Conservation (phyloP, 2,329 filamentous ascomycete genomes). For the Xylariaceae sp. region DNA sequence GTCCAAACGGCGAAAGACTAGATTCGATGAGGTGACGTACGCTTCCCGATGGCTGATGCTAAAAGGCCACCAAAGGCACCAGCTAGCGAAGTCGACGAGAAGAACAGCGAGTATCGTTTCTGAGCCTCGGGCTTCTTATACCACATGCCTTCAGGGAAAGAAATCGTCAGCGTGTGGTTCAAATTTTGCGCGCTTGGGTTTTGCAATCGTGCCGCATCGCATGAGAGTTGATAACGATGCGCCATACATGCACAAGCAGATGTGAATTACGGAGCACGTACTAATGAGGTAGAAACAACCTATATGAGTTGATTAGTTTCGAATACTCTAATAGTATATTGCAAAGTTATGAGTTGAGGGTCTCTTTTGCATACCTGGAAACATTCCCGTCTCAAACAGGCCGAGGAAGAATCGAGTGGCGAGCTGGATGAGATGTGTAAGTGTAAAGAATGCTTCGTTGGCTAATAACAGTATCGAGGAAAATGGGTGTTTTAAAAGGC, state of each 20-base stretch:
- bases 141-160: constrained; percentile 61
- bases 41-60: constrained; percentile 82
- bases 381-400: constrained; percentile 65
- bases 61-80: constrained; percentile 83
- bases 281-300: constrained; percentile 62
- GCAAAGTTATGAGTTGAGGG: neutral
- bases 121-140: constrained; percentile 85
- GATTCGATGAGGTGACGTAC: constrained; percentile 25
- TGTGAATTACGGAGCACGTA: constrained; percentile 55
- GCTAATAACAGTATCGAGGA: neutral
- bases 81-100: constrained; percentile 71
- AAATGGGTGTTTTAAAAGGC: neutral
- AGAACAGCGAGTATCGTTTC: constrained; percentile 90
- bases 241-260: neutral
- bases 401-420: constrained; percentile 83
- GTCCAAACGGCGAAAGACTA: neutral
- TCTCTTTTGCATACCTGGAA: constrained; percentile 23
- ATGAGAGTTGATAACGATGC: neutral
- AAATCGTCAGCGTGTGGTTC: constrained; percentile 13
- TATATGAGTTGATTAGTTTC: constrained; percentile 37
- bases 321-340: neutral
- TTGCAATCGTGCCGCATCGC: neutral
- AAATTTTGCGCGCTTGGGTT: neutral
- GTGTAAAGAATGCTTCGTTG: neutral
- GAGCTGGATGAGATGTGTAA: constrained; percentile 36